Evolutionary conservation across 106 monocot species (phyloP).

Genomic region (Vanilla planifolia): DNA sequence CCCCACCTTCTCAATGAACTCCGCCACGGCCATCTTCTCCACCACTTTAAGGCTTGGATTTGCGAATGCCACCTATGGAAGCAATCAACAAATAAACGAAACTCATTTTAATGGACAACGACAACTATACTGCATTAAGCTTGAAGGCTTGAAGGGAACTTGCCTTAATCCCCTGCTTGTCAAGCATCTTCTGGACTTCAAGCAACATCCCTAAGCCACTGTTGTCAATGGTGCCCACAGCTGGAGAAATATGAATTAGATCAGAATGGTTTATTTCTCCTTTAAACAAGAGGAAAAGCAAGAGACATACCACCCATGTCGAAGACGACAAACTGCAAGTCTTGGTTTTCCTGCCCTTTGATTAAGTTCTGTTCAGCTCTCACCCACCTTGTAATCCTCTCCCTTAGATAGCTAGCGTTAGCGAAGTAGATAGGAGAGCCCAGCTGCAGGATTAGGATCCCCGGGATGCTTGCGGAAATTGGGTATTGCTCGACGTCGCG

Average conservation of each 20-base stretch:
- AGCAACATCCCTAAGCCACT: constrained; percentile 12
- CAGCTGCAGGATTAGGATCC: constrained; percentile 47
- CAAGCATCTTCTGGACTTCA: constrained; percentile 11
- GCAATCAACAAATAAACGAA: background rate
- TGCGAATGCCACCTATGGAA: constrained; percentile 11
- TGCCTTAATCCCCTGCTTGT: constrained; percentile 12
- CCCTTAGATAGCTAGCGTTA: constrained; percentile 41
- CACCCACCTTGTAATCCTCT: constrained; percentile 57
- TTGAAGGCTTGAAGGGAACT: too few relatives aligned
- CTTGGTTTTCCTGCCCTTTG: constrained; percentile 12
- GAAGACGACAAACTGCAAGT: constrained; percentile 34
- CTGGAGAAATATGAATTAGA: background rate
- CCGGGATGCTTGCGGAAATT: constrained; percentile 14
- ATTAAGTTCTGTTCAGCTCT: constrained; percentile 23
- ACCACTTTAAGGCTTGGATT: constrained; percentile 20
- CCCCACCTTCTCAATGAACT: constrained; percentile 6
- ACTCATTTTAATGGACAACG: background rate
- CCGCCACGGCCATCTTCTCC: constrained; percentile 11
- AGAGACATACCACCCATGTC: constrained; percentile 39
- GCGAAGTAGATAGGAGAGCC: constrained; percentile 52
- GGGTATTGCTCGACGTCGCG: constrained; percentile 66
- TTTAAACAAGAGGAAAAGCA: background rate
- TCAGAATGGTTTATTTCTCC: too few relatives aligned
- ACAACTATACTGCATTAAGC: background rate
- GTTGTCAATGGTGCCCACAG: constrained; percentile 16